Evolutionary conservation across 2,329 filamentous ascomycete species (phyloP).

Genomic region (Fusarium chuoi): DNA sequence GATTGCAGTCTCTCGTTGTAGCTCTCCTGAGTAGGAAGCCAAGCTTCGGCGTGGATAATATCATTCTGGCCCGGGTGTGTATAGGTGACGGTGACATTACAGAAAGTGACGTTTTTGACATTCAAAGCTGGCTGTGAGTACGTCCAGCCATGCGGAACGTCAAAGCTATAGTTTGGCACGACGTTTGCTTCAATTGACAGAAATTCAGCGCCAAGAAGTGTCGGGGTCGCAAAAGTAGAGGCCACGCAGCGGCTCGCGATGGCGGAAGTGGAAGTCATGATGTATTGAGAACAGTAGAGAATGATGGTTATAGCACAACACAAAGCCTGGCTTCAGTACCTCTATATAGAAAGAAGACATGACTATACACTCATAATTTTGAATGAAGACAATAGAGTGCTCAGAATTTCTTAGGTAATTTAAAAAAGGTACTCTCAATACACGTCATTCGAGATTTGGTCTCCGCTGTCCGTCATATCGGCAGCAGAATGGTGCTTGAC

Average conservation of each 20-base stretch:
- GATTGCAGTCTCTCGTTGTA: constrained; percentile 24
- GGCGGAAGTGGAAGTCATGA: too few relatives aligned
- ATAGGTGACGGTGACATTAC: constrained; percentile 29
- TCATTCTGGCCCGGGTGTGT: constrained; percentile 26
- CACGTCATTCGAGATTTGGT: too few relatives aligned
- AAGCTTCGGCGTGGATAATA: constrained; percentile 17
- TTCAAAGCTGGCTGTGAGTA: constrained; percentile 22
- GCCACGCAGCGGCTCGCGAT: background rate
- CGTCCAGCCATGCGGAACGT: constrained; percentile 13
- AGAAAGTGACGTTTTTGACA: constrained; percentile 13
- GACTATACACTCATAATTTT: too few relatives aligned
- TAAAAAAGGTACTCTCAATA: too few relatives aligned
- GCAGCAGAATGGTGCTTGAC: too few relatives aligned
- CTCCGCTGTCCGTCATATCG: too few relatives aligned
- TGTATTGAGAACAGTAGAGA: too few relatives aligned
- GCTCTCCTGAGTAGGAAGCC: constrained; percentile 10
- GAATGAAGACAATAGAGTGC: too few relatives aligned
- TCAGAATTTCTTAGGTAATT: too few relatives aligned
- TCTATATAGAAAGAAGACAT: too few relatives aligned
- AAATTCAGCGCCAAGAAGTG: background rate
- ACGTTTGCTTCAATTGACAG: constrained; percentile 9
- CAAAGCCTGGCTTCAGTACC: too few relatives aligned
- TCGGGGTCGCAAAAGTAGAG: background rate
- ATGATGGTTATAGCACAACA: too few relatives aligned
- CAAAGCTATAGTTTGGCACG: constrained; percentile 20